These are phyloP conservation scores for Russula compacta DNA, from an alignment of 768 basidiomycete genomes.

Conservation along the genomic window DNA sequence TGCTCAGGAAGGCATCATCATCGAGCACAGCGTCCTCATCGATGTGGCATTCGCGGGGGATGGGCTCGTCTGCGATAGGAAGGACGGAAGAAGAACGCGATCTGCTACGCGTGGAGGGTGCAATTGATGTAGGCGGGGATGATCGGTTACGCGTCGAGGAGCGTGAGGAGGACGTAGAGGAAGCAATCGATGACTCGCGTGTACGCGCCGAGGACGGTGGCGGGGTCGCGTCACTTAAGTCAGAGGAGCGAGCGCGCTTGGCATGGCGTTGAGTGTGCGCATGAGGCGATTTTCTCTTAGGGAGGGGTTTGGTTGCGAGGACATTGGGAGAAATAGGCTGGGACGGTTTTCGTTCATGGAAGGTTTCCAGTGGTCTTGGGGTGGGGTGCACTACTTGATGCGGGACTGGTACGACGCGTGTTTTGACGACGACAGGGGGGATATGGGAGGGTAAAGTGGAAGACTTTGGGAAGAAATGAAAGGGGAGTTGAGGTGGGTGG, in stretches of 20 bases:
- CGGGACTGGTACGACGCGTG: constrained; percentile 25
- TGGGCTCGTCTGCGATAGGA: constrained; percentile 32
- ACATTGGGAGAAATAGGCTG: background rate
- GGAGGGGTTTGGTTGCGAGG: background rate
- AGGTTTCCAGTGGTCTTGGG: background rate
- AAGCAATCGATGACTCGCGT: constrained; percentile 17
- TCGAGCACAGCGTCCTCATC: constrained; percentile 46
- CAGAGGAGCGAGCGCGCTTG: constrained; percentile 18
- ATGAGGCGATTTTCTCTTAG: background rate
- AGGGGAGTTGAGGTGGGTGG: constrained; percentile 9
- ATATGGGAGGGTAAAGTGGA: constrained; percentile 17
- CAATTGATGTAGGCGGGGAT: constrained; percentile 21
- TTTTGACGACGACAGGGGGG: constrained; percentile 22
- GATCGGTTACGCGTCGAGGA: constrained; percentile 22
- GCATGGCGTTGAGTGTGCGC: background rate
- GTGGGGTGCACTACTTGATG: background rate
- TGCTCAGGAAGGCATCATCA: constrained; percentile 45
- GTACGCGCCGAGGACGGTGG: background rate
- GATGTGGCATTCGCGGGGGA: constrained; percentile 41
- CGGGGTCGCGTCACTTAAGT: constrained; percentile 14
- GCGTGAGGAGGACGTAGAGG: constrained; percentile 19
- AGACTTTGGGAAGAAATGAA: constrained; percentile 28
- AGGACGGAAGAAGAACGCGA: constrained; percentile 58
- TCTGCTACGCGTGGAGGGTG: constrained; percentile 31
- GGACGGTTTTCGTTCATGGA: background rate